Evolutionary conservation across 495 filamentous ascomycete species (phyloP), one percentile per base, ranked within the genome.

Genomic region (Penicillium waksmanii): DNA sequence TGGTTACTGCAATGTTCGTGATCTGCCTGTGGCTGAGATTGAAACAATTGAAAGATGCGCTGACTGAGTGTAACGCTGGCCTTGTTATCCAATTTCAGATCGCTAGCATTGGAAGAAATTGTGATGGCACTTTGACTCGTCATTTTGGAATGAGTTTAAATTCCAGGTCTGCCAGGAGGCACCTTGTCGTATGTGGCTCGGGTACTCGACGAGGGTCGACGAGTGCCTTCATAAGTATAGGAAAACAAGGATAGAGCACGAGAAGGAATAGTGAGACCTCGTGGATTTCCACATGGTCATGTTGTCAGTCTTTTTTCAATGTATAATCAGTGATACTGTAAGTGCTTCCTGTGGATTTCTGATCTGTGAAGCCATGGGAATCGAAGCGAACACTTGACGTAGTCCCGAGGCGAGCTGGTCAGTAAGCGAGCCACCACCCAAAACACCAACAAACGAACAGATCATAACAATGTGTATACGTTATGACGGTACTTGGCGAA

Each of bases 1-100:
- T 46, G 93, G 64, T 96, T 89, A 68, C 96, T 97, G 7, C 93
- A 94, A 57, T 78, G 69, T 17, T 84, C 82, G 44, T 84, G 79
- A 13, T 84, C 78, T 52, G 80, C 77, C 17, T 27, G 27, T 27
- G 27, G 27, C 27, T 5, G 27, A 27, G 27, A 3, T 27, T 27
- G 27, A 27, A 27, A 27, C 4, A 27, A 27, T 27, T 27, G 27
- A 27, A 27, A 27, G 27, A 27, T 2, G 27, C 27, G 27, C 27
- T 27, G 27, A 27, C 27, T 27, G 27, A 7, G 27, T 5, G 27
- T 27, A 27, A 5, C 27, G 27, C 4, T 27, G 27, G 27, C 27
- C 27, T 5, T 27, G 27, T 2, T 5, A 27, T 27, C 27, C 27
- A 27, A 1, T 27, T 27, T 27, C 4, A 27, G 4, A 27, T 27